Percentiles rank a stretch among this genome's conserved stretches.
phyloP scores from a whole-genome alignment of 805 yeast species.

The Blastobotrys peoriensis region DNA sequence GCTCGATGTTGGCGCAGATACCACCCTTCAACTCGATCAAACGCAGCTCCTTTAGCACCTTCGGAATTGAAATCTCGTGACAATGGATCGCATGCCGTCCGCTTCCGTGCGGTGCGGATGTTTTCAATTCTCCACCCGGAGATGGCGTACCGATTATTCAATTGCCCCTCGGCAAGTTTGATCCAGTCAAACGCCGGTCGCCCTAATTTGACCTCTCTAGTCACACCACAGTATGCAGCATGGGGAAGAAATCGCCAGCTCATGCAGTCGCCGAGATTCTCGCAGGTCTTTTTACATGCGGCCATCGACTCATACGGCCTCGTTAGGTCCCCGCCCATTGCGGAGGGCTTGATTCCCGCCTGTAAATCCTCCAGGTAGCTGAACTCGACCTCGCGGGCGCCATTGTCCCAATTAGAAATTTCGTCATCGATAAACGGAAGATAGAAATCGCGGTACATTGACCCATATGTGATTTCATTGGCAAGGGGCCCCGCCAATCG shows the following conservation, averaged over 20 bases:
- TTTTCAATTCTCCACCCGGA: conserved; percentile 29
- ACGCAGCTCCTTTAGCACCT: conserved; percentile 8
- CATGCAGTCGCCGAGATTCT: background rate
- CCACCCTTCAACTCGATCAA: conserved; percentile 19
- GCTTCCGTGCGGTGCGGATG: conserved; percentile 22
- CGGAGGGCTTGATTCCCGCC: background rate
- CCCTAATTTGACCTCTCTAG: conserved; percentile 17
- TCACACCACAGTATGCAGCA: conserved; percentile 8
- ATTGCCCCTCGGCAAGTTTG: background rate
- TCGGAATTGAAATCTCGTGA: conserved; percentile 5
- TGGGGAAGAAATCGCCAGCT: conserved; percentile 4
- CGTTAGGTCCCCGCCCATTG: conserved; percentile 1
- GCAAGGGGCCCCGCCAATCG: conserved; percentile 15
- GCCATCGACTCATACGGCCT: conserved; percentile 14
- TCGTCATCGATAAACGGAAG: conserved; percentile 16
- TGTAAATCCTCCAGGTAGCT: conserved; percentile 4
- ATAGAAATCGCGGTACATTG: conserved; percentile 19
- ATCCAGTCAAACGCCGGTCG: conserved; percentile 18
- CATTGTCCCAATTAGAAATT: conserved; percentile 19
- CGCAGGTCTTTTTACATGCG: conserved; percentile 5
- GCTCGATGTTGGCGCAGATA: conserved; percentile 2
- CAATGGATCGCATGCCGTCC: conserved; percentile 20
- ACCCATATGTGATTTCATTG: conserved; percentile 15
- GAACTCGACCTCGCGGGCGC: conserved; percentile 4
- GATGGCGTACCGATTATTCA: background rate